Base-by-base conservation (phyloP, 1,139 yeast genomes). In the Suhomyces terraborum region DNA sequence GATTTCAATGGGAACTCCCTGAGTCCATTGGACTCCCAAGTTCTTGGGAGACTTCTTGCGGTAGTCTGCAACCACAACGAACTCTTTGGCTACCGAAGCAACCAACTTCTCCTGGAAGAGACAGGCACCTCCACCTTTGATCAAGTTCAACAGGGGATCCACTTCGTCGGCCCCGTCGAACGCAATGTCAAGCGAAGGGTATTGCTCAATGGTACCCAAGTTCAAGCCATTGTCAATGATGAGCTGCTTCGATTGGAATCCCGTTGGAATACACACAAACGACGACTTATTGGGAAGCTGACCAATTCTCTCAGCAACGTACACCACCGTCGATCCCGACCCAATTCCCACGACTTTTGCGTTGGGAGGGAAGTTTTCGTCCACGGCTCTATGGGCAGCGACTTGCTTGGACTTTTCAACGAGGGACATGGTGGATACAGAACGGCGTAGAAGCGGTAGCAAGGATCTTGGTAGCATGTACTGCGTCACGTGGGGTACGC, bases 131-230 rank as follows among this genome's bases (percentile, higher is more conserved):
- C 99, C 99, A 49, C 99, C 99, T 67, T 94, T 94, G 63, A 94
- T 94, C 56, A 93, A 81, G 59, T 89, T 88, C 54, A 93, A 74
- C 14, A 74, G 59, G 6, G 79, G 59, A 61, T 93, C 98, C 42
- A 91, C 94, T 63, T 94, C 99, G 65, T 94, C 99, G 7, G 98
- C 98, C 32, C 99, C 99, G 63, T 94, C 99, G 61, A 94, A 93
- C 3, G 96, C 96, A 54, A 93, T 81, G 59, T 93, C 98, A 32
- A 94, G 69, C 23, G 76, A 75, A 1, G 89, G 82, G 54, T 69
- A 83, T 67, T 88, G 91, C 58, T 93, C 98, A 50, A 93, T 80
- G 6, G 86, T 70, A 1, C 95, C 96, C 51, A 91, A 73, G 27
- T 62, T 75, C 52, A 94, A 74, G 0, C 95, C 95, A 54, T 89